phyloP scores from a whole-genome alignment of 106 monocot species.

The Acanthochlamys bracteata region DNA sequence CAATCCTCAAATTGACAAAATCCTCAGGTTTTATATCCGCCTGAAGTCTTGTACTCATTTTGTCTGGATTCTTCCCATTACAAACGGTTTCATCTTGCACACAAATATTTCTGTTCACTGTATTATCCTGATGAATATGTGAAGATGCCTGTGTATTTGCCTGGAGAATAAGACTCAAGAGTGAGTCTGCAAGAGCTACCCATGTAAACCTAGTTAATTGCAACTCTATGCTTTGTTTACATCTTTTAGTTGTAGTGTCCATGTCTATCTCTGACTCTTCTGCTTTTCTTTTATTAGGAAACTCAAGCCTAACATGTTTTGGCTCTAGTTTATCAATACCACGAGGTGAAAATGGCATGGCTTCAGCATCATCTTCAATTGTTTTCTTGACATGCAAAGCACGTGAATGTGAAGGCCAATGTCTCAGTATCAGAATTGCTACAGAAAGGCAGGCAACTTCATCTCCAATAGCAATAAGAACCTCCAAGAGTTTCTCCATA shows the following conservation, averaged over 20 bases:
- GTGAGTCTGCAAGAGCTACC: constrained; percentile 53
- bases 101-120: no score
- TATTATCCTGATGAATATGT: no score
- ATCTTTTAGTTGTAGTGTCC: constrained; percentile 24
- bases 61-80: constrained; percentile 11
- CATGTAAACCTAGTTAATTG: constrained; percentile 52
- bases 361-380: constrained; percentile 66
- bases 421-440: constrained; percentile 66
- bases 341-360: constrained; percentile 60
- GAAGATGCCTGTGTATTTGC: constrained; percentile 1
- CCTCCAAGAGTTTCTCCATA: constrained; percentile 97
- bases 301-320: constrained; percentile 63
- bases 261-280: constrained; percentile 20
- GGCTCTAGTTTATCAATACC: constrained; percentile 92
- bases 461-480: constrained; percentile 79
- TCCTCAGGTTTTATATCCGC: constrained; percentile 9
- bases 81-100: constrained; percentile 2
- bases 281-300: constrained; percentile 68
- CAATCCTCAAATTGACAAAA: constrained; percentile 22
- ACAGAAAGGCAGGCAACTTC: constrained; percentile 79
- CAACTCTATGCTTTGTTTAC: constrained; percentile 39
- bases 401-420: constrained; percentile 96
- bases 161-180: constrained; percentile 37
- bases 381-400: constrained; percentile 81
- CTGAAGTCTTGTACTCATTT: constrained; percentile 3